Base-by-base conservation (phyloP, 2,329 filamentous ascomycete genomes). In the Clonostachys rhizophaga region DNA sequence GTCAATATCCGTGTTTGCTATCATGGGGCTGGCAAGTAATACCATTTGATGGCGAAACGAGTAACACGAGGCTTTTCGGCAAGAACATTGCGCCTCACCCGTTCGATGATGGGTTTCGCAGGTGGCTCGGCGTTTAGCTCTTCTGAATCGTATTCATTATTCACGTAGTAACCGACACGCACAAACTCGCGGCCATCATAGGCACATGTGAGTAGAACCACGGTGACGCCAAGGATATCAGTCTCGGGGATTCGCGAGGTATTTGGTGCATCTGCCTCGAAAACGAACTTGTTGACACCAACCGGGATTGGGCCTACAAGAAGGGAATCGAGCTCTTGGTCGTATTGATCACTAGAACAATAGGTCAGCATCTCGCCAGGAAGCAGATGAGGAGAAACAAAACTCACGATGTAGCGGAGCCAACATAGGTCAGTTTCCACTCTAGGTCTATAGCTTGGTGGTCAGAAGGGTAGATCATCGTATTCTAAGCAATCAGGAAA, bases 351-450 rank as follows among this genome's bases (percentile, higher is more conserved):
- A 52, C 90, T 95, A 56, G 18, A 43, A 17, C 42, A 47, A 52
- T 48, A 53, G 49, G 36, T 43, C 33, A 30, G 24, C 8, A 10
- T 30, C 8, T 30, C 24, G 24, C 24, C 24, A 41, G 44, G 54
- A 54, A 39, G 14, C 50, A 56, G 54, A 51, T 55, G 36, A 18
- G 36, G 40, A 44, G 24, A 46, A 78, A 87, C 75, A 78, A 95
- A 46, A 78, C 87, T 75, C 78, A 95, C 88, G 90, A 96, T 48
- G 92, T 97, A 54, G 95, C 94, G 58, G 94, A 99, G 62, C 94
- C 95, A 64, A 99, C 94, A 60, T 99, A 99, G 67, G 91, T 99
- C 60, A 99, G 78, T 72, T 99, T 99, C 94, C 94, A 99, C 72
- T 99, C 94, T 52, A 99, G 84, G 72, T 99, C 94, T 95, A 60